Evolutionary conservation across 768 basidiomycete genomes (phyloP), one percentile per base, ranked within the genome.

Genomic region (Boletus eberwhitei): DNA sequence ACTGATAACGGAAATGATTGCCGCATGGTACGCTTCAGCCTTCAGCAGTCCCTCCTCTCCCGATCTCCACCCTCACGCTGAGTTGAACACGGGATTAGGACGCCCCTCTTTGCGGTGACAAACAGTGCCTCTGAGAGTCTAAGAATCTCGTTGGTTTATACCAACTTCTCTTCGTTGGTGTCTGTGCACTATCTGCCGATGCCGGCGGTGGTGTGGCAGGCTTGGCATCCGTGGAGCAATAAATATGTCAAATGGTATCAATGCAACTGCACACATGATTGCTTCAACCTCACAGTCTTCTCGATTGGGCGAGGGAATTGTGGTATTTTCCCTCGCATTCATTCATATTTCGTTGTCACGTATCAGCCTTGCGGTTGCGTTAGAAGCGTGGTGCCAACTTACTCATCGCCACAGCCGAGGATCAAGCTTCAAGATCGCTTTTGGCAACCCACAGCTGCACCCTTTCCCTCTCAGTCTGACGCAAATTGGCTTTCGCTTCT

Each of bases 1-100:
- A 54, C 8, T 26, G 64, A 67, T 67, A 69, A 56, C 66, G 66
- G 66, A 67, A 58, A 67, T 67, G 60, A 59, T 36, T 39, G 22
- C 55, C 59, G 51, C 59, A 57, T 62, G 63, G 47, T 37, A 39
- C 32, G 8, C 19, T 44, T n/a, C 38, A 52, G 32, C 34, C 40
- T 31, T 45, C n/a, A 22, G n/a, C 41, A 41, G 8, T 52, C 17
- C 31, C n/a, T n/a, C n/a, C 4, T 14, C 35, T 29, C 51, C 17
- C 35, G 8, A 34, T 40, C 19, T 39, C 32, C 19, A 52, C 58
- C 13, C n/a, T 13, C 31, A 9, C n/a, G 17, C 22, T 8, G 12
- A n/a, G 19, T 29, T 21, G n/a, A 34, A 51, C 45, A 6, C 19
- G 45, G 32, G 21, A 6, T 12, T 19, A 5, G 35, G n/a, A 45